Conservation (phyloP, 2,329 filamentous ascomycete species). For the Pseudogymnoascus sp. region DNA sequence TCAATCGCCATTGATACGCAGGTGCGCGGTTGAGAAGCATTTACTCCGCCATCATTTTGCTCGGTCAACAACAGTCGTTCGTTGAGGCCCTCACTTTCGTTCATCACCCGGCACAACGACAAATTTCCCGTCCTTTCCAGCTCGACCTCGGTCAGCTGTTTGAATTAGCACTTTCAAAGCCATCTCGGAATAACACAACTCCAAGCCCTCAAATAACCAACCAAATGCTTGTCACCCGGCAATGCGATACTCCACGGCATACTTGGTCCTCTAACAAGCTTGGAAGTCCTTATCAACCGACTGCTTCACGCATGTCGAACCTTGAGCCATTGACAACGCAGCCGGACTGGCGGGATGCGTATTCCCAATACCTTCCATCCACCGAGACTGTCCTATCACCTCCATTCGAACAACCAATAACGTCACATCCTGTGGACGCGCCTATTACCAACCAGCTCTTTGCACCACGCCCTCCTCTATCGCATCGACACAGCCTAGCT, state of each 20-base stretch:
- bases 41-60: slow-evolving; percentile 1
- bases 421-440: slow-evolving; percentile 20
- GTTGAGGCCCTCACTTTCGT: slow-evolving; percentile 11
- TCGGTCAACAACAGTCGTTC: slow-evolving; percentile 7
- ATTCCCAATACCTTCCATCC: slow-evolving; percentile 25
- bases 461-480: slow-evolving; percentile 21
- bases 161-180: slow-evolving; percentile 3
- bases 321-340: slow-evolving; percentile 29
- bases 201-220: slow-evolving; percentile 9
- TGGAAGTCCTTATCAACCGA: slow-evolving; percentile 26
- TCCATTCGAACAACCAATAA: slow-evolving; percentile 23
- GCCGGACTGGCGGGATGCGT: slow-evolving; percentile 32
- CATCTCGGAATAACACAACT: background rate
- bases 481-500: slow-evolving; percentile 27
- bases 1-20: background rate
- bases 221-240: slow-evolving; percentile 32
- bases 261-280: slow-evolving; percentile 33
- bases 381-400: slow-evolving; percentile 25
- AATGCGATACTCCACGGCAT: slow-evolving; percentile 32
- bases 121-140: slow-evolving; percentile 3
- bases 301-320: slow-evolving; percentile 33
- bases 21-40: background rate
- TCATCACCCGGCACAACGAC: slow-evolving; percentile 7
- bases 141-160: slow-evolving; percentile 7
- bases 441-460: slow-evolving; percentile 1